phyloP scores from a whole-genome alignment of 352 stramenopile species.

The Pythium sp. region DNA sequence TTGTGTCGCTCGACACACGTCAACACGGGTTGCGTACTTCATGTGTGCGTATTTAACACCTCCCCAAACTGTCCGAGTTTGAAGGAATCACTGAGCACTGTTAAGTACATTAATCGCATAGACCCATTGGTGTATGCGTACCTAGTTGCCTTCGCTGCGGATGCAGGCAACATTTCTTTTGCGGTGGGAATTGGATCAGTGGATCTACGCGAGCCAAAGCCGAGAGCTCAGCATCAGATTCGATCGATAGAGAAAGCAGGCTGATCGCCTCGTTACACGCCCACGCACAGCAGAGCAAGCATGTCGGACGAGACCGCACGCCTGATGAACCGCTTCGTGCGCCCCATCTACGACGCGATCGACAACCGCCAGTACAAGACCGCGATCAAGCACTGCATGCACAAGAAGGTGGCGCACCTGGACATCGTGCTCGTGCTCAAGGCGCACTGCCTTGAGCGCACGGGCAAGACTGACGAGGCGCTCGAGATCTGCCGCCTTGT shows the following conservation, averaged over 20 bases:
- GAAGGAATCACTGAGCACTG: no score
- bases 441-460: constrained; percentile 82
- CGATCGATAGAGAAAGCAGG: neutral
- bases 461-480: constrained; percentile 59
- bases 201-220: constrained; percentile 8
- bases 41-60: no score
- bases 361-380: constrained; percentile 77
- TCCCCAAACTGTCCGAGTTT: no score
- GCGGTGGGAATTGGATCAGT: constrained; percentile 3
- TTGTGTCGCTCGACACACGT: neutral
- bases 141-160: no score
- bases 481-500: constrained; percentile 67
- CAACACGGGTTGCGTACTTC: no score
- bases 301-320: constrained; percentile 59
- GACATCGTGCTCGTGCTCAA: constrained; percentile 85
- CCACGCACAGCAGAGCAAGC: neutral
- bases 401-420: constrained; percentile 76
- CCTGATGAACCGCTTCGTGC: constrained; percentile 71
- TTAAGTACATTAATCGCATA: no score
- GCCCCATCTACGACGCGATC: constrained; percentile 85
- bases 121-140: no score
- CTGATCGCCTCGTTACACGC: neutral
- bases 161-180: no score
- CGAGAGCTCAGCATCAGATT: neutral
- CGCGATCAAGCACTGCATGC: constrained; percentile 75